Base-by-base conservation (phyloP, 1,139 yeast species). In the Pichia sp. region DNA sequence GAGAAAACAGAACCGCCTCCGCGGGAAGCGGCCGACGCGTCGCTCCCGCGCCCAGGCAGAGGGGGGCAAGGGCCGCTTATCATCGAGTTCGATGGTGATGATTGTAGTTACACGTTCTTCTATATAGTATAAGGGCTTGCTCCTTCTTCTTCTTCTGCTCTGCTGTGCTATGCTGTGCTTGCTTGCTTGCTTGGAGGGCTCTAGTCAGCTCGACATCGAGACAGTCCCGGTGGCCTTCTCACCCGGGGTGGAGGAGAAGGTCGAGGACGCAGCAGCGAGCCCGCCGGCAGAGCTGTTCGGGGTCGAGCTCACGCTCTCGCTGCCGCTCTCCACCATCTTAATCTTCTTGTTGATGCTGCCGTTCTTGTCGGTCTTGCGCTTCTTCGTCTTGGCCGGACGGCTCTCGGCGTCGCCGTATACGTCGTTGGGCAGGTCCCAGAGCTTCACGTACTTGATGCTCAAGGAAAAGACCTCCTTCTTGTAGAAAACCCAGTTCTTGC, bases 351-450 rank as follows among this genome's bases (percentile, higher is more conserved):
- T 48, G 5, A 57, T 53, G 2, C 48, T 50, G 11, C 51, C 57
- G 29, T 44, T 65, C 58, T 72, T 72, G 30, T 67, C 72, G 19
- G 68, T 67, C 62, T 77, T 79, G 57, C 81, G 67, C 65, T 81
- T 82, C 72, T 64, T 62, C 13, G 64, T 62, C 45, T 61, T 61
- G 8, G 72, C 71, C 0, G 97, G 97, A 57, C 95, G 78, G 31
- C 61, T 65, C 65, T 93, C 98, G 10, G 84, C 93, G 61, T 86
- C 95, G 5, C 73, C 82, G 65, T 86, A 93, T 8, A 92, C 97
- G 63, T 85, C 90, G 64, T 82, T 82, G 15, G 97, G 97, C 44
- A 93, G 73, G 62, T 92, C 96, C 70, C 84, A 81, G 58, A 86
- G 72, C 64, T 88, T 87, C 15, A 90, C 92, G 62, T 89, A 86